A percentile compares a stretch with the other conserved stretches of the same genome.
Evolutionary conservation across 2,329 filamentous ascomycete species (phyloP).

Genomic region (Neofusicoccum sp.): DNA sequence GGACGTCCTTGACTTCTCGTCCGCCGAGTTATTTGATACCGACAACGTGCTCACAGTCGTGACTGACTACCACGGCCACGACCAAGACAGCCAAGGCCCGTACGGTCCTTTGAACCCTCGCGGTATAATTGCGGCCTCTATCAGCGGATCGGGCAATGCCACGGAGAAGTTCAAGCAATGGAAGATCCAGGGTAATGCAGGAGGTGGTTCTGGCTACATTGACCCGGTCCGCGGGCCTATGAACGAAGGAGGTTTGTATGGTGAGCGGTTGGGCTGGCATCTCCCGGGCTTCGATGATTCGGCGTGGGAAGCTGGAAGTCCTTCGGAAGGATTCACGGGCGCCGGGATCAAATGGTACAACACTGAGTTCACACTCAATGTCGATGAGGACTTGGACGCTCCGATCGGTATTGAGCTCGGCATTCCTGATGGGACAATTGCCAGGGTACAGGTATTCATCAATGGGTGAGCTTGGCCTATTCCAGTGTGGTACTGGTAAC

Average conservation of each 20-base stretch:
- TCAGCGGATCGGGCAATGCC: conserved; percentile 36
- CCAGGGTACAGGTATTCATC: conserved; percentile 58
- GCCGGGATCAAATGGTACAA: conserved; percentile 59
- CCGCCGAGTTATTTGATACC: conserved; percentile 40
- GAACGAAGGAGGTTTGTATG: conserved; percentile 59
- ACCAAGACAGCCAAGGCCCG: conserved; percentile 51
- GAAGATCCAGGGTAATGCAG: conserved; percentile 59
- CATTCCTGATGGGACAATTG: conserved; percentile 42
- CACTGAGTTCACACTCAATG: conserved; percentile 50
- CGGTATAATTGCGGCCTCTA: conserved; percentile 54
- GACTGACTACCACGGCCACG: conserved; percentile 61
- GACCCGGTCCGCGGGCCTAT: conserved; percentile 57
- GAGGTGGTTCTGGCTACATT: conserved; percentile 44
- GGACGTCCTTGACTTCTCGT: conserved; percentile 52
- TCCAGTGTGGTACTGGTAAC: not conserved
- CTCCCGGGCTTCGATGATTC: conserved; percentile 55
- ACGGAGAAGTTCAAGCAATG: conserved; percentile 36
- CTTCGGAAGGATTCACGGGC: conserved; percentile 43
- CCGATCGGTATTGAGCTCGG: conserved; percentile 56
- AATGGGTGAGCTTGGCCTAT: conserved; percentile 46
- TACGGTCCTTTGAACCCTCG: conserved; percentile 48
- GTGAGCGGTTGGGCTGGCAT: conserved; percentile 59
- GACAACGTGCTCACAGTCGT: conserved; percentile 55
- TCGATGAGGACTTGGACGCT: conserved; percentile 55
- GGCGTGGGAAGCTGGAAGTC: conserved; percentile 40